Conservation (phyloP, 139 green algal species). For the Trebouxia sp. region DNA sequence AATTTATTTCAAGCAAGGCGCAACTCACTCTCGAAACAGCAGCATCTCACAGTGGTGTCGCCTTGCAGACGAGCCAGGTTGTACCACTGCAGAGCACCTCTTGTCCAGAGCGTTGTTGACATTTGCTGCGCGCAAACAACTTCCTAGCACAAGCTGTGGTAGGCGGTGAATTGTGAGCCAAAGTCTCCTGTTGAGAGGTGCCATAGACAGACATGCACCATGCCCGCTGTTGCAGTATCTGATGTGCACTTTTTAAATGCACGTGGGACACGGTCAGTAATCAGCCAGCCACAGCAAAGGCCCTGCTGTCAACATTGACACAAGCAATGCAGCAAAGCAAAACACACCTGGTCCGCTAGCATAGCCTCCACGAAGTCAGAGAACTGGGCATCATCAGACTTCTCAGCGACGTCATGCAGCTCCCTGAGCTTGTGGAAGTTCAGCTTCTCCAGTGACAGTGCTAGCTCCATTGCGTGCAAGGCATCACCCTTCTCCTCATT, state of each 20-base stretch:
- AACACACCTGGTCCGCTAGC: conserved; percentile 67
- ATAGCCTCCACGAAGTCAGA: conserved; percentile 73
- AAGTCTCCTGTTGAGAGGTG: not conserved
- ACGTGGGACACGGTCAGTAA: no score
- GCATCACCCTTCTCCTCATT: conserved; percentile 58
- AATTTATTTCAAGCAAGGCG: not conserved
- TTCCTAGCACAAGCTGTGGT: not conserved
- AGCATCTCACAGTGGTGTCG: not conserved
- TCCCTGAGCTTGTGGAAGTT: conserved; percentile 71
- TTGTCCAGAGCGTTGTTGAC: no score
- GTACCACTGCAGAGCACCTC: no score
- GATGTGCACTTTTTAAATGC: no score
- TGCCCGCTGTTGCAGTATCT: not conserved
- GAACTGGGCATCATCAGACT: conserved; percentile 61
- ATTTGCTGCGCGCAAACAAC: no score
- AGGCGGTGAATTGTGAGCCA: not conserved
- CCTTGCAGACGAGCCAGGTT: not conserved
- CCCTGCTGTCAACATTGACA: not conserved
- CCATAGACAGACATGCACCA: not conserved
- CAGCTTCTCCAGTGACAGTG: conserved; percentile 70
- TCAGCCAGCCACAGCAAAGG: no score
- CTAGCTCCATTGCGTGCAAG: conserved; percentile 66
- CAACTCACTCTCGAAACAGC: not conserved
- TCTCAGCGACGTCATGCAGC: conserved; percentile 62
- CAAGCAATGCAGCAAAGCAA: not conserved